These are phyloP conservation scores for Phialophora verrucosa DNA, from an alignment of 2,329 filamentous ascomycete genomes.

Conservation along the genomic window DNA sequence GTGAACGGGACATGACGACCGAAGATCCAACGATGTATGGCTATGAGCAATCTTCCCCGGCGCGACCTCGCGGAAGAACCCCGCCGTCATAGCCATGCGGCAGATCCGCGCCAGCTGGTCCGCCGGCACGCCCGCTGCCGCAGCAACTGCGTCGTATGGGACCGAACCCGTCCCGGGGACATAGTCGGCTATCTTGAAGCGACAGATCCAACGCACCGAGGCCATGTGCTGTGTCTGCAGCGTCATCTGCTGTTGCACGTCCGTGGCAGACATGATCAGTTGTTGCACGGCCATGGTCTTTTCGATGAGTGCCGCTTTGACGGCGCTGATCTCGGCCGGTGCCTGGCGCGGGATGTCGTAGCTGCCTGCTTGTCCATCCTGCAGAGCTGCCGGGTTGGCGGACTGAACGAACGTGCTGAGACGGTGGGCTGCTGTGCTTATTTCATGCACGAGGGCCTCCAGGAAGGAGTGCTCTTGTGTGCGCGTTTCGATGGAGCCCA, in stretches of 20 bases:
- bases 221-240: slow-evolving; percentile 14
- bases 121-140: slow-evolving; percentile 1
- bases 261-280: slow-evolving; percentile 15
- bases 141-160: neutral
- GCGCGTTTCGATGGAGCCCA: neutral
- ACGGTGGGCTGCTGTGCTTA: neutral
- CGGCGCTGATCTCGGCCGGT: neutral
- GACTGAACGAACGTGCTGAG: neutral
- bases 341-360: neutral
- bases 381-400: neutral
- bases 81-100: slow-evolving; percentile 16
- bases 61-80: slow-evolving; percentile 6
- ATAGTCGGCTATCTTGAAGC: slow-evolving; percentile 6
- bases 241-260: slow-evolving; percentile 18
- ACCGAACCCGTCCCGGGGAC: neutral
- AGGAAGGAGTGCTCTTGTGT: neutral
- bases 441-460: neutral
- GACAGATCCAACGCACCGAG: slow-evolving; percentile 8
- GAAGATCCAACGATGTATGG: neutral
- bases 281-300: slow-evolving; percentile 15
- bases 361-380: slow-evolving; percentile 1
- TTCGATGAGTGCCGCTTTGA: slow-evolving; percentile 5
- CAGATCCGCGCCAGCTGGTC: neutral
- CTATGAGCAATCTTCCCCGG: slow-evolving; percentile 5
- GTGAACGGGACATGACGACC: slow-evolving; percentile 7